Conservation (phyloP, 176 grass and related monocot genomes). For the Echinochloa phyllopogon region DNA sequence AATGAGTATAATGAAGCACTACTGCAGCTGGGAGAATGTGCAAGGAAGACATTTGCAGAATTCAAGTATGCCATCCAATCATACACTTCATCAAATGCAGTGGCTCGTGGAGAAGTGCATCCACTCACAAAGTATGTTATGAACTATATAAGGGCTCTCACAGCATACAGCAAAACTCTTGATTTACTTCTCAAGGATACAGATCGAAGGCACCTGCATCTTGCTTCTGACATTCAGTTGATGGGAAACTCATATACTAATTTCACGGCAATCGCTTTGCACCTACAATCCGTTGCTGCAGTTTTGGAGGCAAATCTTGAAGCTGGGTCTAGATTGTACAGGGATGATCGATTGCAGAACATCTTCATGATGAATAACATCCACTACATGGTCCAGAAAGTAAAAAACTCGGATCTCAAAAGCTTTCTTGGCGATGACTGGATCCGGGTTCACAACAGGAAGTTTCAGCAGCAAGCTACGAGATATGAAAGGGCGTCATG, state of each 20-base stretch:
- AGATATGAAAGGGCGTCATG: slow-evolving; percentile 85
- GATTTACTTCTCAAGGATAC: slow-evolving; percentile 70
- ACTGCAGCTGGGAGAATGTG: slow-evolving; percentile 67
- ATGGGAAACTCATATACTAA: slow-evolving; percentile 25
- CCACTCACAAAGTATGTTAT: slow-evolving; percentile 94
- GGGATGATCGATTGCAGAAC: slow-evolving; percentile 62
- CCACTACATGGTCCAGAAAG: slow-evolving; percentile 96
- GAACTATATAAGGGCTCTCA: slow-evolving; percentile 89
- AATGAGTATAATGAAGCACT: slow-evolving; percentile 82
- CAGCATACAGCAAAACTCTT: slow-evolving; percentile 75
- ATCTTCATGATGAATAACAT: slow-evolving; percentile 97
- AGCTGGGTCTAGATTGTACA: slow-evolving; percentile 63
- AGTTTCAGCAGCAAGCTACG: slow-evolving; percentile 73
- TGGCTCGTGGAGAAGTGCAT: slow-evolving; percentile 68
- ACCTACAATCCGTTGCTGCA: slow-evolving; percentile 55
- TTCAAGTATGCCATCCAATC: slow-evolving; percentile 76
- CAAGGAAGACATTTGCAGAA: slow-evolving; percentile 56
- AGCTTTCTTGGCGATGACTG: slow-evolving; percentile 86
- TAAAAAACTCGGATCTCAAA: slow-evolving; percentile 81
- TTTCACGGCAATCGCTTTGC: slow-evolving; percentile 47
- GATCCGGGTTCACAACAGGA: slow-evolving; percentile 77
- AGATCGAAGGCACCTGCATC: slow-evolving; percentile 45
- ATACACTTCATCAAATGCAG: slow-evolving; percentile 62
- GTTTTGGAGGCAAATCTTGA: slow-evolving; percentile 82
- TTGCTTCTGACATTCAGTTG: slow-evolving; percentile 38